Percentiles rank a stretch among this genome's conserved stretches.
Conservation (phyloP, 495 filamentous ascomycete species). For the Bathelium albidoporum region DNA sequence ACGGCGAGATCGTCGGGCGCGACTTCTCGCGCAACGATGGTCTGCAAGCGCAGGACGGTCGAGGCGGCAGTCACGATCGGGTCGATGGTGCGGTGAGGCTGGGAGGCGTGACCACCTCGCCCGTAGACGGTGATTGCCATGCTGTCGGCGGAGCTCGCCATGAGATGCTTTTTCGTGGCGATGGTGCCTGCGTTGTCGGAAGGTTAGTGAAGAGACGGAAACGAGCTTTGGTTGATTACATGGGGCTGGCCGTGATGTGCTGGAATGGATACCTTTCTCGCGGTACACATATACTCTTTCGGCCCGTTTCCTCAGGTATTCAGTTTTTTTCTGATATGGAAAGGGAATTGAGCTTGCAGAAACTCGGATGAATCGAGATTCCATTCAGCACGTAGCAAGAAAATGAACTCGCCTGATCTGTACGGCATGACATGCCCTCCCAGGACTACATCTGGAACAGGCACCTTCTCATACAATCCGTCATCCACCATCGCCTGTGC, state of each 20-base stretch:
- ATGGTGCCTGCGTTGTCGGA: conserved; percentile 14
- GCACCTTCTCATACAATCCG: conserved; percentile 44
- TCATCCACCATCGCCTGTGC: conserved; percentile 53
- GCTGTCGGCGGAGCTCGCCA: conserved; percentile 23
- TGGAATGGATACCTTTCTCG: no score
- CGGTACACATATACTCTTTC: no score
- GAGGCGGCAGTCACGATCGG: conserved; percentile 44
- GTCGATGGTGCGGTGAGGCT: conserved; percentile 45
- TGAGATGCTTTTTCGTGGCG: conserved; percentile 22
- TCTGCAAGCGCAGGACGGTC: conserved; percentile 47
- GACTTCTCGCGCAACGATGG: conserved; percentile 44
- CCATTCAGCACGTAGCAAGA: no score
- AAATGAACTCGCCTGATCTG: conserved; percentile 11
- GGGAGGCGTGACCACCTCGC: conserved; percentile 42
- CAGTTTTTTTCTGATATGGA: no score
- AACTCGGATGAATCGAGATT: background rate
- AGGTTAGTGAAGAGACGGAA: background rate
- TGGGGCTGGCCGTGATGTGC: no score
- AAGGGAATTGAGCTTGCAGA: background rate
- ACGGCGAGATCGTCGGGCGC: conserved; percentile 43
- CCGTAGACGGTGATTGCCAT: conserved; percentile 32
- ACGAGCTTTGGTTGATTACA: background rate
- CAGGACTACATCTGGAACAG: conserved; percentile 45
- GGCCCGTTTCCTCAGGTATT: no score
- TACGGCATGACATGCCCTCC: conserved; percentile 45